A percentile compares a stretch with the other conserved stretches of the same genome.
Evolutionary conservation across 495 filamentous ascomycete species (phyloP).

Genomic region (Acidomyces sp.): DNA sequence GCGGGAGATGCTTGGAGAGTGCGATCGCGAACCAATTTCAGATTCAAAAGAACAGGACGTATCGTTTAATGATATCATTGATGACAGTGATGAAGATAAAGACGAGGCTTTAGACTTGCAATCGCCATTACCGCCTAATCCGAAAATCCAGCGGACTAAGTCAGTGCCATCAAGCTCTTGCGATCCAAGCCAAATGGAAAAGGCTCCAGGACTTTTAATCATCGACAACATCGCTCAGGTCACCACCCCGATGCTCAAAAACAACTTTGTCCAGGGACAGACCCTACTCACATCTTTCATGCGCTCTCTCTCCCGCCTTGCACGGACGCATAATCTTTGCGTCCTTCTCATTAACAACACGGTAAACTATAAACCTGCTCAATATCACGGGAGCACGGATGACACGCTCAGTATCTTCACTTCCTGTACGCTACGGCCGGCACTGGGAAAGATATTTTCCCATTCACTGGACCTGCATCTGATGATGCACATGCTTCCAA

Average conservation of each 20-base stretch:
- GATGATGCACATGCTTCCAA: slow-evolving; percentile 17
- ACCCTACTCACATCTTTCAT: slow-evolving; percentile 24
- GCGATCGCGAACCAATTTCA: neutral
- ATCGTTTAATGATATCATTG: slow-evolving; percentile 4
- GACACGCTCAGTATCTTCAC: slow-evolving; percentile 25
- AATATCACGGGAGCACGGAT: too few relatives aligned
- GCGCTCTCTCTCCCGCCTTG: slow-evolving; percentile 25
- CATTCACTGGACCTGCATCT: slow-evolving; percentile 24
- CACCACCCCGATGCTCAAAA: slow-evolving; percentile 33
- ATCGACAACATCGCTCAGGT: slow-evolving; percentile 28
- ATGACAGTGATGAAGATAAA: slow-evolving; percentile 28
- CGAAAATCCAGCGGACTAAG: neutral
- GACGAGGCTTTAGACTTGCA: slow-evolving; percentile 18
- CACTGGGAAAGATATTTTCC: slow-evolving; percentile 20
- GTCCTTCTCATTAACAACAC: slow-evolving; percentile 27
- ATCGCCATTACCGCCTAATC: neutral
- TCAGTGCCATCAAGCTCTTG: neutral
- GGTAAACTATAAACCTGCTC: neutral
- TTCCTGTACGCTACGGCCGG: slow-evolving; percentile 20
- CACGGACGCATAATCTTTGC: slow-evolving; percentile 21
- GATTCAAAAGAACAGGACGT: neutral
- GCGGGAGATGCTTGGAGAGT: slow-evolving; percentile 16
- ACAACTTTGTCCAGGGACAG: slow-evolving; percentile 19
- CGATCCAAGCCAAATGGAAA: too few relatives aligned
- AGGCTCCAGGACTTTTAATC: slow-evolving; percentile 20